Percentiles rank a stretch among this genome's conserved stretches.
These are phyloP conservation scores for Pseudogymnoascus sp. DNA, from an alignment of 2,329 filamentous ascomycete species.

Conservation along the genomic window DNA sequence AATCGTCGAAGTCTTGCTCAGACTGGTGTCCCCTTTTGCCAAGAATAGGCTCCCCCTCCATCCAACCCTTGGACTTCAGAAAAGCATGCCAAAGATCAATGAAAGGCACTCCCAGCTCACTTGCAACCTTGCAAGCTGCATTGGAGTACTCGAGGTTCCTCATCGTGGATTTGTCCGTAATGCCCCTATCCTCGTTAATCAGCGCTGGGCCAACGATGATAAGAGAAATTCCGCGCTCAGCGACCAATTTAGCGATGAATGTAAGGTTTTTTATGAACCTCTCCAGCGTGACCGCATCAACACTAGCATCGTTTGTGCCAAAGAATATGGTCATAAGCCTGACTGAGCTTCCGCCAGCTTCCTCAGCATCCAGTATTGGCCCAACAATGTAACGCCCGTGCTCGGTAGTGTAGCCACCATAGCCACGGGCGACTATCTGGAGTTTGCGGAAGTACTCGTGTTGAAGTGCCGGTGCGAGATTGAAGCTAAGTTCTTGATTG, in stretches of 20 bases:
- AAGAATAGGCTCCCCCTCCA: not conserved
- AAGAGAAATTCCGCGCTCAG: not conserved
- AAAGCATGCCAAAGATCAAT: constrained; percentile 11
- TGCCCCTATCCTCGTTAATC: not conserved
- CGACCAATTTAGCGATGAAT: not conserved
- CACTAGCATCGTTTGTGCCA: constrained; percentile 2
- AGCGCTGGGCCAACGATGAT: not conserved
- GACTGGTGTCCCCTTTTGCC: not conserved
- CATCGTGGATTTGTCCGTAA: not conserved
- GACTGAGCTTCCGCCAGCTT: not conserved
- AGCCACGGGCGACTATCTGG: constrained; percentile 6
- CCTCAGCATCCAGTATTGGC: not conserved
- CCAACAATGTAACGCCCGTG: not conserved
- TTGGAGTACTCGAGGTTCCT: constrained; percentile 1
- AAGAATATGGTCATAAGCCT: constrained; percentile 8
- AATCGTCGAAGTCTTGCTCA: not conserved
- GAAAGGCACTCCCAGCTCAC: not conserved
- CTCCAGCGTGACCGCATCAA: not conserved
- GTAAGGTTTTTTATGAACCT: not conserved
- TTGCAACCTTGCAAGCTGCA: not conserved
- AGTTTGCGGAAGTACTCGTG: constrained; percentile 10
- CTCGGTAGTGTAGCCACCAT: constrained; percentile 9
- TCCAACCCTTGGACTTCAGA: not conserved
- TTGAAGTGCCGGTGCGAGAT: constrained; percentile 6
- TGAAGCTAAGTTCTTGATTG: too few species aligned